Evolutionary conservation across 2,329 filamentous ascomycete genomes (phyloP), one percentile per base, ranked within the genome.

Genomic region (Magnaporthales sp.): DNA sequence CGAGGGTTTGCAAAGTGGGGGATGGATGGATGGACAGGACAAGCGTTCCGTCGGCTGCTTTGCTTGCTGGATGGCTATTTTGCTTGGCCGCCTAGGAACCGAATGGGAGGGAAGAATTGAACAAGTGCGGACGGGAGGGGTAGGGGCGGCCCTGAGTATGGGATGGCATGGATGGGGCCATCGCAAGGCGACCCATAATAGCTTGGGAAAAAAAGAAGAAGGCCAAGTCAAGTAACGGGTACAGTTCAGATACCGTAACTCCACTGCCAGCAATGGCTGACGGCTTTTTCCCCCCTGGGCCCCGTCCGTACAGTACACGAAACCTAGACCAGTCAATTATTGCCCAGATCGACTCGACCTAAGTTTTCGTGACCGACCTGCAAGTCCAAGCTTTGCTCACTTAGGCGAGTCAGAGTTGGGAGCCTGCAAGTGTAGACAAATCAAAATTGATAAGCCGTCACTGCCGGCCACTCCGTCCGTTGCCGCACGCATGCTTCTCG

Each of bases 401-500:
- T 26, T 26, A 58, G 54, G 22, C 54, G 54, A 58, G 54, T 58
- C 54, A 58, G 54, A 58, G n/a, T 58, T 26, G 54, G 54, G 54
- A 58, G 22, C 22, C n/a, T 58, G 54, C 54, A 58, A 26, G 24
- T 22, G 54, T 24, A 58, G 54, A 58, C 54, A 58, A 26, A 58
- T 58, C 54, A 27, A 26, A 51, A 51, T 19, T 51, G 38, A 51
- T 51, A 51, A 51, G 38, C 38, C 38, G 38, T 51, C 19, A 51
- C 38, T 51, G 38, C 38, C 38, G 38, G 38, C 19, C 38, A 51
- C 38, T 51, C 38, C 61, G 38, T 38, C 61, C 66, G 66, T 63
- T 63, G 61, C 66, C 61, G 66, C 66, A 64, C 62, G 54, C 51
- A 31, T 64, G 62, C 61, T 58, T 58, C 54, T 58, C 54, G 9